Percentiles rank a stretch among this genome's conserved stretches.
These are phyloP conservation scores for Oryza officinalis DNA, from an alignment of 176 grass and related monocot genomes.

Conservation along the genomic window DNA sequence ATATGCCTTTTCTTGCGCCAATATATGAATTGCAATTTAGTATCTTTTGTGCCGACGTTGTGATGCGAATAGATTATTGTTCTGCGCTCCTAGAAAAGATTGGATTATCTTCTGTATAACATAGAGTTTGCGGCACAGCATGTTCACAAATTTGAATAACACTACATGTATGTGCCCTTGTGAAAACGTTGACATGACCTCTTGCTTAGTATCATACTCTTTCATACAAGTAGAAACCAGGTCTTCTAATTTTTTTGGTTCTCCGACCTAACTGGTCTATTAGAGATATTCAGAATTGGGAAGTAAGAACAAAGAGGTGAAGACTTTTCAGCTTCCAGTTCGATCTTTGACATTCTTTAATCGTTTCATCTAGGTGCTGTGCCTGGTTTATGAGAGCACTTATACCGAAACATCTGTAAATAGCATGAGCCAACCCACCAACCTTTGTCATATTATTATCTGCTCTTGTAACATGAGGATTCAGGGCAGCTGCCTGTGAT, in stretches of 20 bases:
- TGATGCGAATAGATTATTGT: not conserved
- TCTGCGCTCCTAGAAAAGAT: not conserved
- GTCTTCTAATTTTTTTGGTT: not conserved
- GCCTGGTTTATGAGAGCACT: not conserved
- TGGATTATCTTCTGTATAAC: not conserved
- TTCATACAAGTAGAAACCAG: not conserved
- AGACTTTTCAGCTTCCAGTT: not conserved
- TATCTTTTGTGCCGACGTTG: not conserved
- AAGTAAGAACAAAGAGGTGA: constrained; percentile 1
- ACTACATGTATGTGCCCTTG: not conserved
- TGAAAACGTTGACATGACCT: not conserved
- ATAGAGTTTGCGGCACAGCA: not conserved
- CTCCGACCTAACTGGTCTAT: not conserved
- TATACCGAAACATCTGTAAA: not conserved
- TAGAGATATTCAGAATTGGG: not conserved
- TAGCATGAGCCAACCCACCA: not conserved
- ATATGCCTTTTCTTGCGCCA: not conserved
- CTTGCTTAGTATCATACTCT: not conserved
- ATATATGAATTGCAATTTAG: not conserved
- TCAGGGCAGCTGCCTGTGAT: not conserved
- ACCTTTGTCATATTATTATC: constrained; percentile 1
- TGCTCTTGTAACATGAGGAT: not conserved
- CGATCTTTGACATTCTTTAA: not conserved
- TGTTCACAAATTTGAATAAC: not conserved
- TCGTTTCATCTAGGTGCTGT: not conserved